Evolutionary conservation across 441 rosid genomes (phyloP), one percentile per base, ranked within the genome.

Genomic region (Francoa sonchifolia): DNA sequence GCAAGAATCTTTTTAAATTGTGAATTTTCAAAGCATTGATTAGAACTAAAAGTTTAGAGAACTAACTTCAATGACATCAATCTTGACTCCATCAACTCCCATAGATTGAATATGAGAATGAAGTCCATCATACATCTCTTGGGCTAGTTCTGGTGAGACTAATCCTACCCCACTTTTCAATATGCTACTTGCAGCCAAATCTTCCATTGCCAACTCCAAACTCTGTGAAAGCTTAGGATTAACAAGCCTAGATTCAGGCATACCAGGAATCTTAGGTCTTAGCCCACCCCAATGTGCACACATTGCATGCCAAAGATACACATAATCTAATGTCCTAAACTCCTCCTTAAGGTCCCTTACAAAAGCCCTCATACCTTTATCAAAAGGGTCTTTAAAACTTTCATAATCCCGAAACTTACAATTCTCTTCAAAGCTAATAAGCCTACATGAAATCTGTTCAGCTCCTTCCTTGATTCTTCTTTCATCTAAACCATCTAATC

Each of bases 281-380:
- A 54, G 6, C 23, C 60, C 52, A 23, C 65, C 60, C 65, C 57
- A 54, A 19, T 48, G 54, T 4, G 60, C 65, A 36, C 52, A 43
- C 27, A 60, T 31, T 9, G 65, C 57, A 9, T 54, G 60, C 65
- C 65, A 54, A 36, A 54, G 52, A 21, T 48, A 48, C 33, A 54
- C 52, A 14, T 42, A 14, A 34, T 59, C 54, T 38, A 59, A 23
- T 4, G 34, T 35, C 25, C 21, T 40, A 14, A 52, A 59, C 31
- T 59, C 64, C 7, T 42, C 50, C 33, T 59, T 59, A 1, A 52
- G 35, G 41, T 59, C 64, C 40, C 54, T 30, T 22, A 59, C 32
- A 15, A 59, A 59, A 13, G 44, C 54, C 8, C 50, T 37, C 58
- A 59, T 41, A 13, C 54, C 54, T 21, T 19, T 35, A 6, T 42